Evolutionary conservation across 169 alveolate species (phyloP).

Genomic region (Eimeria sp.): DNA sequence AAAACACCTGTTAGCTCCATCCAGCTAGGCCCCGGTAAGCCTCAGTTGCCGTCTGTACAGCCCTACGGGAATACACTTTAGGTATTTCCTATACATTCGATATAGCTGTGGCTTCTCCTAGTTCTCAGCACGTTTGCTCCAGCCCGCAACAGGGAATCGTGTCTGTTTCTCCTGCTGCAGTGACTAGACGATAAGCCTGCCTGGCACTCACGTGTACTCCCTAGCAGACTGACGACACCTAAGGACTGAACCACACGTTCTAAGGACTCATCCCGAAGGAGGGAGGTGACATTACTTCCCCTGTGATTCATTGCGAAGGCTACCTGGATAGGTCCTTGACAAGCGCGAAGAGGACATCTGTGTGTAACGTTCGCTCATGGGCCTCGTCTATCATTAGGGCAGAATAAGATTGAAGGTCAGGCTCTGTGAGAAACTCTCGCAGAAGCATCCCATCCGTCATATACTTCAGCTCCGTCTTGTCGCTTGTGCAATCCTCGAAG

Average conservation of each 20-base stretch:
- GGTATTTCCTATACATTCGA: not conserved
- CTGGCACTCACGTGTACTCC: no score
- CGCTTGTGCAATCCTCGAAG: slow-evolving; percentile 99
- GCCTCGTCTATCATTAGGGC: slow-evolving; percentile 99
- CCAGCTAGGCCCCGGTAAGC: not conserved
- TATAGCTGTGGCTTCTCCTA: not conserved
- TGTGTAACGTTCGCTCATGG: slow-evolving; percentile 99
- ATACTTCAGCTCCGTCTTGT: slow-evolving; percentile 97
- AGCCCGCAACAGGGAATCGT: not conserved
- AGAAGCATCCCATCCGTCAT: slow-evolving; percentile 99
- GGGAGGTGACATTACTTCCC: not conserved
- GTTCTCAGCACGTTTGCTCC: not conserved
- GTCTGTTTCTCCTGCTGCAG: not conserved
- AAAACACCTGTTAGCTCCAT: not conserved
- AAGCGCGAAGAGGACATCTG: slow-evolving; percentile 99
- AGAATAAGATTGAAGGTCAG: slow-evolving; percentile 96
- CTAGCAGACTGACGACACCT: not conserved
- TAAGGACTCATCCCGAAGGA: not conserved
- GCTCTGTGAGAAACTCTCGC: slow-evolving; percentile 98
- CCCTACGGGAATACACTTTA: not conserved
- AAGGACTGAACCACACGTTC: not conserved
- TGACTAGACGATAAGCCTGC: not conserved
- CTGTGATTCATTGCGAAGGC: not conserved
- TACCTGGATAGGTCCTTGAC: slow-evolving; percentile 96
- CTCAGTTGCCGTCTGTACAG: not conserved